Evolutionary conservation across 371 early-diverging fungal species (phyloP), one percentile per base, ranked within the genome.

Genomic region (Mucor velutinosus): DNA sequence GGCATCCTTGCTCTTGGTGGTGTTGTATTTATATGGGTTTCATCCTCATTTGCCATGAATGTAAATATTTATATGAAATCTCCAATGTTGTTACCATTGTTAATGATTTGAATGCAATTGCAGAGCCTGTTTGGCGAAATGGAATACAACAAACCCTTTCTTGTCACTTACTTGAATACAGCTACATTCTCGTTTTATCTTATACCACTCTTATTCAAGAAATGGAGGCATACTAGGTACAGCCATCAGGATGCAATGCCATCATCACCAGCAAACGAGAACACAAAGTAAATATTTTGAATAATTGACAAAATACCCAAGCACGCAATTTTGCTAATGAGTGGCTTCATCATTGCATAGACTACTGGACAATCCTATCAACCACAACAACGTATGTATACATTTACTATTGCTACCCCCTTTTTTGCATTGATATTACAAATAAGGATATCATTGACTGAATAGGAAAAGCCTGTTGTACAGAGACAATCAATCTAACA

Each of bases 1-100:
- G 93, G 93, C 6, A 80, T 92, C 15, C 39, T 86, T 1, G 79
- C 86, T 17, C 77, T 92, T 39, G 74, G 88, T 14, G 74, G 79
- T 58, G 92, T 92, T 5, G 91, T 92, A 41, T 73, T 88, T 64
- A 88, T 92, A 62, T 92, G 93, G 93, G 91, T 91, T 8, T 77
- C 84, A 0, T 91, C 92, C 47, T 89, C 90, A 32, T 92, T 91
- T 76, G 77, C 90, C 25, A 89, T 91, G 79, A 90, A 80, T 74
- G 87, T 86, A 84, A 73, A 80, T 67, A 33, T 55, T 12, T 6
- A 57, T 19, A 35, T 30, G 12, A 17, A 51, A 51, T 19, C 11
- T 60, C n/a, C 29, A 29, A 37, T 32, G 53, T 32, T 35, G 55
- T 39, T 30, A 33, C 7, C 39, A 45, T 35, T 5, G 6, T 53